Evolutionary conservation across 495 filamentous ascomycete species (phyloP), one percentile per base, ranked within the genome.

Genomic region (Geopyxis carbonaria): DNA sequence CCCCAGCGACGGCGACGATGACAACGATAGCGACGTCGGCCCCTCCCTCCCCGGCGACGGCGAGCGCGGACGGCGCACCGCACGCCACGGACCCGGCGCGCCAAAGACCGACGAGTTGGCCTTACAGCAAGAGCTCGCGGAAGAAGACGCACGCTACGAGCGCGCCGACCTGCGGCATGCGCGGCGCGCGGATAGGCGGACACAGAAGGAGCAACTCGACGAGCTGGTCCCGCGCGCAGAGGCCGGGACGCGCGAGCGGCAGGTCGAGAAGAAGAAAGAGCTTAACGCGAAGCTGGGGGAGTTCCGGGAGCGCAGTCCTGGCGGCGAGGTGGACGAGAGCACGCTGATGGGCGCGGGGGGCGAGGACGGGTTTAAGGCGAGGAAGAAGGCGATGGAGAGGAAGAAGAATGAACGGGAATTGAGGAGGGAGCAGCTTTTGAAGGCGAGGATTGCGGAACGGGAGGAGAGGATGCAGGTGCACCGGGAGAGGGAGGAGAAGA

Each of bases 221-320:
- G 87, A 94, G 42, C 60, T 93, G 8, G 69, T 65, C 0, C 87
- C 89, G 3, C 78, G 83, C 10, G 82, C 87, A 0, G 84, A 87
- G 34, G 60, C 87, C 0, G 85, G 87, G 1, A 85, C 82, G 2
- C 73, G 75, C 19, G 89, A 92, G 58, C 72, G 87, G 6, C 70
- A 73, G 39, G 65, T 97, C 3, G 87, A 97, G 64, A 93, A 93
- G 64, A 75, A 75, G 33, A 53, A 56, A 28, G 67, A 64, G 41
- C 46, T 67, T 9, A 67, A 64, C 40, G 72, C 69, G 9, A 70
- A 68, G 59, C 62, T 77, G 59, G 57, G 63, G 5, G 59, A 58
- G 14, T 81, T 77, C 45, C 60, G 70, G 1, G 72, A 80, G 7
- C 66, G 62, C 48, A 69, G 65, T 16, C 66, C 66, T 1, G 73